Evolutionary conservation across 208 protist species (phyloP), one percentile per base, ranked within the genome.

Genomic region (Strigomonas oncopelti): DNA sequence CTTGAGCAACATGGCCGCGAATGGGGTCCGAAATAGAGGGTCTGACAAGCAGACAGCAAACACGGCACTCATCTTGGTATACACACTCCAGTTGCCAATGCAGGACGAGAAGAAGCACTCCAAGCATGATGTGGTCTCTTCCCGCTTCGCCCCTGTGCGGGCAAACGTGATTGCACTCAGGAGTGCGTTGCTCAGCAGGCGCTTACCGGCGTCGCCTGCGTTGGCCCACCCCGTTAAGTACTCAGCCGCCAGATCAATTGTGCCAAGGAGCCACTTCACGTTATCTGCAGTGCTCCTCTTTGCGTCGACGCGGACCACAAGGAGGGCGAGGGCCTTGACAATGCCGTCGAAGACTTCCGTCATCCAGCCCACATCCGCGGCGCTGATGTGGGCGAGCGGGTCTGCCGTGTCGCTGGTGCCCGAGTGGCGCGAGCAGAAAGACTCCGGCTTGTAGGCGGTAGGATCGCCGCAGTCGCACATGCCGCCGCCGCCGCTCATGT

Each of bases 381-480:
- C 51, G 18, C 64, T 46, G 11, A 80, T 45, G 38, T 63, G 60
- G 32, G 48, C 67, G 27, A 80, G n/a, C 28, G 69, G 58, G 45
- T 62, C 56, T 5, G 29, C 48, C 20, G 32, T 25, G 16, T 25
- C 11, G 42, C 22, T 32, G 29, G 38, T 27, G 22, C 84, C 83
- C 25, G 78, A 71, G 65, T 93, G 84, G 0, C 66, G 65, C 1
- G 55, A 75, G 67, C 85, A 93, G 69, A 97, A 92, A 5, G 81
- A 80, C 45, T 77, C 69, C 28, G 66, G 22, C 57, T 86, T 82
- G 88, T 89, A 91, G 24, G 90, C 87, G 53, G 71, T 83, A n/a
- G 86, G 79, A 73, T 98, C 95, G 45, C 95, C 95, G 81, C 95
- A 98, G 84, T 98, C 95, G 71, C 95, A 97, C 72, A 95, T 93